Conservation (phyloP, 257 asterid genomes). For the Gynochthodes officinalis region DNA sequence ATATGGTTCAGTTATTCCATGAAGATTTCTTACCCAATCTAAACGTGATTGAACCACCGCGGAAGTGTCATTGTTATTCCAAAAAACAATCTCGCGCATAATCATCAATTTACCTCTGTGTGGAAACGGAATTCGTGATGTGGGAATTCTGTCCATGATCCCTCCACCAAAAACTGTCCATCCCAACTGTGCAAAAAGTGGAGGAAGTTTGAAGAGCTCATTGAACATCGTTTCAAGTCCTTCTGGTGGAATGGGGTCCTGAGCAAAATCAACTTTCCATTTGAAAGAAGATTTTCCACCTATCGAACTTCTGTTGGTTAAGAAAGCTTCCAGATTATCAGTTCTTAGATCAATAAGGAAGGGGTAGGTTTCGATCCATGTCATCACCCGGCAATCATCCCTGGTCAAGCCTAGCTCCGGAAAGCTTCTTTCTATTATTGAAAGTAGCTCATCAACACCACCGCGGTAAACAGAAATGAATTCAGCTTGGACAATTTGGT, state of each 20-base stretch:
- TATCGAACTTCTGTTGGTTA: background rate
- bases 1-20: background rate
- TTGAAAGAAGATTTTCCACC: background rate
- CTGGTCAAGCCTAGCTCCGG: background rate
- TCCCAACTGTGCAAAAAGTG: background rate
- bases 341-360: background rate
- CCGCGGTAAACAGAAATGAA: background rate
- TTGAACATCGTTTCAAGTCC: background rate
- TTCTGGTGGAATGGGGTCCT: background rate
- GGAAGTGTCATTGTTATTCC: background rate
- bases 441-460: background rate
- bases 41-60: background rate
- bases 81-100: background rate
- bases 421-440: background rate
- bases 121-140: constrained; percentile 7
- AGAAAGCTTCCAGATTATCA: background rate
- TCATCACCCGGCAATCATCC: background rate
- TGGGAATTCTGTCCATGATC: background rate
- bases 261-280: constrained; percentile 12
- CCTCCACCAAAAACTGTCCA: constrained; percentile 9
- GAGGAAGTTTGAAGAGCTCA: background rate
- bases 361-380: background rate
- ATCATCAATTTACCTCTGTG: constrained; percentile 8
- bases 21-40: background rate
- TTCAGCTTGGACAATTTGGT: background rate